Conservation (phyloP, 179 eudicot species). For the Beta corolliflora region DNA sequence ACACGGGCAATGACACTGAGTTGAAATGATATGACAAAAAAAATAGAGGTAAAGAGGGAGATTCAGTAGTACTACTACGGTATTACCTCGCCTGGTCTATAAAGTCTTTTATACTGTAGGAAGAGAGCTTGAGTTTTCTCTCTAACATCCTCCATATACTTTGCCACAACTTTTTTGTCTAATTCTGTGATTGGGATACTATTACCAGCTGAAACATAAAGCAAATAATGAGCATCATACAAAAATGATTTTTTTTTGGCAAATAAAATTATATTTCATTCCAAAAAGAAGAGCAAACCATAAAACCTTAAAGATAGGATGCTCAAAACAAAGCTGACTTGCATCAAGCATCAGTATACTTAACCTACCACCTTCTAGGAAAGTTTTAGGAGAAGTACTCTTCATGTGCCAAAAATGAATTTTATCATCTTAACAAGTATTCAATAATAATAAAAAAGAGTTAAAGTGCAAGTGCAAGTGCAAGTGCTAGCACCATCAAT, state of each 20-base stretch:
- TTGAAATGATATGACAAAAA: not conserved
- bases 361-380: too few species aligned
- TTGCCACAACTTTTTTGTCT: constrained; percentile 52
- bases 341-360: too few species aligned
- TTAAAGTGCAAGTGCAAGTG: not conserved
- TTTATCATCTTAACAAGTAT: too few species aligned
- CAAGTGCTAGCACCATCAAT: too few species aligned
- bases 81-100: constrained; percentile 47
- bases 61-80: not conserved
- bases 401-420: too few species aligned
- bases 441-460: not conserved
- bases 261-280: too few species aligned
- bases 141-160: constrained; percentile 58
- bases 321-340: too few species aligned
- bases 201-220: constrained; percentile 54
- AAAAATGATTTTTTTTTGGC: too few species aligned
- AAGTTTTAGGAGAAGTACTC: too few species aligned
- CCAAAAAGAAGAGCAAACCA: too few species aligned
- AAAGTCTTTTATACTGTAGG: constrained; percentile 51
- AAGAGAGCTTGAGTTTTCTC: constrained; percentile 50
- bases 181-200: constrained; percentile 58
- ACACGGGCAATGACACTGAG: not conserved
- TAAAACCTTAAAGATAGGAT: too few species aligned
- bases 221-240: not conserved
- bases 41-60: not conserved